Percentiles rank a stretch among this genome's conserved stretches.
Evolutionary conservation across 495 filamentous ascomycete genomes (phyloP).

Genomic region (Trichoderma virens): DNA sequence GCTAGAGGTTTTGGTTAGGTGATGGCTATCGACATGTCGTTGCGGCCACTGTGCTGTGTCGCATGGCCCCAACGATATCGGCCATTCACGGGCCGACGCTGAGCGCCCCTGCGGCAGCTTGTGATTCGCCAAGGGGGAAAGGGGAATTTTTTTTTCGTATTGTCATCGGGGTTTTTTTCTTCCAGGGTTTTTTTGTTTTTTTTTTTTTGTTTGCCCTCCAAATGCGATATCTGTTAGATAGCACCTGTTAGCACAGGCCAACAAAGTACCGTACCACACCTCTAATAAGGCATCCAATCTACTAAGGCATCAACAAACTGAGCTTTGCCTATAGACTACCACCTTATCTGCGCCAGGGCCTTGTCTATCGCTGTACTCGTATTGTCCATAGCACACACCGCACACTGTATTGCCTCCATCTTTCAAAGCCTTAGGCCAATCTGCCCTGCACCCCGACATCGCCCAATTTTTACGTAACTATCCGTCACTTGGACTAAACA

Average conservation of each 20-base stretch:
- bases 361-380: too few relatives aligned
- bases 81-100: conserved; percentile 2
- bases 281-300: too few relatives aligned
- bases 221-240: too few relatives aligned
- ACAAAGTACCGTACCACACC: too few relatives aligned
- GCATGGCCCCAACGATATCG: background rate
- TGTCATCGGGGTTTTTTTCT: background rate
- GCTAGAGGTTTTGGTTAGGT: conserved; percentile 4
- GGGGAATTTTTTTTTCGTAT: background rate
- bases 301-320: too few relatives aligned
- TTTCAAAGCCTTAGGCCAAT: background rate
- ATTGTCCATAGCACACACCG: background rate
- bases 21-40: background rate
- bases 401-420: background rate
- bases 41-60: background rate
- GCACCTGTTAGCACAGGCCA: too few relatives aligned
- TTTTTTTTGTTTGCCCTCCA: too few relatives aligned
- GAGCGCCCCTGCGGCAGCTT: background rate
- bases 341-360: too few relatives aligned
- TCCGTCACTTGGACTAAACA: conserved; percentile 1
- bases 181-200: background rate
- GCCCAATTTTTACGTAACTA: conserved; percentile 2
- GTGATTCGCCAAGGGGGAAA: background rate
- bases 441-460: background rate
- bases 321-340: too few relatives aligned